Base-by-base conservation (phyloP, 2,329 filamentous ascomycete species). In the Lithohypha guttulata region DNA sequence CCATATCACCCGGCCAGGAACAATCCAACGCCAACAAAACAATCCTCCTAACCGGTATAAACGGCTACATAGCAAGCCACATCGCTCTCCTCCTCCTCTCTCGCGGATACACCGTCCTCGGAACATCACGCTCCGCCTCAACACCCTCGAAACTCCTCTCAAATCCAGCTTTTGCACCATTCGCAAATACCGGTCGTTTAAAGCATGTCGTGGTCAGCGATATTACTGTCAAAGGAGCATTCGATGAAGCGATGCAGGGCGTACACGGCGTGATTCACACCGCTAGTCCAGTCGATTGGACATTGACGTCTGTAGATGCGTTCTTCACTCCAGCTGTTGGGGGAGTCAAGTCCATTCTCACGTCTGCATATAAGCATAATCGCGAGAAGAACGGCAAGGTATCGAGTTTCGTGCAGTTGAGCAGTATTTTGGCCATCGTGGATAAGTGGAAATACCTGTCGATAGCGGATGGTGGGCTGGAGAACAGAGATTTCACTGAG, bases 51-150 rank as follows among this genome's bases (percentile, higher is more conserved):
- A 62, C 61, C 1, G 61, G 61, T 19, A 59, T 60, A 39, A 63
- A 62, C 36, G 61, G 60, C 38, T 64, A 60, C 49, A 61, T 64
- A 27, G 60, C 55, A 13, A 55, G 52, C 9, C 50, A 55, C n/a
- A 55, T 61, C 10, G 56, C 60, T 15, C 51, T 59, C 14, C 53
- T 55, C 11, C 55, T 64, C 14, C 57, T 64, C 4, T 39, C 55
- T 13, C 54, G 53, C 9, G 61, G 61, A 2, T 64, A 63, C 38
- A 51, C 50, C 1, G 58, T 64, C n/a, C 55, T 60, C 2, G 61
- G 60, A 34, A 61, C 56, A 1, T 59, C 57, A 3, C 57, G 62
- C 2, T 59, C 59, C 2, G 34, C 18, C 2, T 18, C 36, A 18
- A 38, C 46, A 5, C 46, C 45, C 27, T 42, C 43, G 6, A 37